phyloP scores from a whole-genome alignment of 331 rosid species.

The Dryas integrifolia region DNA sequence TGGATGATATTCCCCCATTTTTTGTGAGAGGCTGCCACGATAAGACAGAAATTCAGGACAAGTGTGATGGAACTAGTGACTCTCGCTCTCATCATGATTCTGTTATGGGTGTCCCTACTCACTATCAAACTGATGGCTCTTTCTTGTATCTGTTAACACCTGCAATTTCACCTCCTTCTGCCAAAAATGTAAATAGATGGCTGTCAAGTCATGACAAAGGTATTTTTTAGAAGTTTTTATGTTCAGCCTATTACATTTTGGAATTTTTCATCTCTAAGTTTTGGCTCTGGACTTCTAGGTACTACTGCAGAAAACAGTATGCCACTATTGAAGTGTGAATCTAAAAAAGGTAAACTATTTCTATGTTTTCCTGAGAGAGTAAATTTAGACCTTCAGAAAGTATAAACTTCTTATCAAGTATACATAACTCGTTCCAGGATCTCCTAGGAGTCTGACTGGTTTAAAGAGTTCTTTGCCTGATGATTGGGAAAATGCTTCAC shows the following conservation, averaged over 20 bases:
- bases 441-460: conserved; percentile 33
- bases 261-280: background rate
- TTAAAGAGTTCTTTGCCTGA: conserved; percentile 30
- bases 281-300: conserved; percentile 26
- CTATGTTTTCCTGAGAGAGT: background rate
- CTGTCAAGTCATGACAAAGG: conserved; percentile 54
- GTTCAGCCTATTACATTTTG: background rate
- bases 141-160: conserved; percentile 62
- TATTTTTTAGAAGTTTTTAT: conserved; percentile 20
- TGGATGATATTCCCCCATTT: conserved; percentile 56
- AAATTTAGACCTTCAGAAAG: background rate
- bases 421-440: conserved; percentile 25
- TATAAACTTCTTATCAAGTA: conserved; percentile 1
- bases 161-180: conserved; percentile 70
- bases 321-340: conserved; percentile 25
- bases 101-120: conserved; percentile 46
- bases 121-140: conserved; percentile 82
- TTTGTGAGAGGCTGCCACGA: conserved; percentile 37
- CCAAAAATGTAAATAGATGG: conserved; percentile 58
- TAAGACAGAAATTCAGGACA: conserved; percentile 36
- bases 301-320: conserved; percentile 24
- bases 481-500: conserved; percentile 34
- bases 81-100: conserved; percentile 37
- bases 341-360: conserved; percentile 20
- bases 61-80: conserved; percentile 24